Conservation (phyloP, 2,329 filamentous ascomycete genomes). For the Diplodia sapinea region DNA sequence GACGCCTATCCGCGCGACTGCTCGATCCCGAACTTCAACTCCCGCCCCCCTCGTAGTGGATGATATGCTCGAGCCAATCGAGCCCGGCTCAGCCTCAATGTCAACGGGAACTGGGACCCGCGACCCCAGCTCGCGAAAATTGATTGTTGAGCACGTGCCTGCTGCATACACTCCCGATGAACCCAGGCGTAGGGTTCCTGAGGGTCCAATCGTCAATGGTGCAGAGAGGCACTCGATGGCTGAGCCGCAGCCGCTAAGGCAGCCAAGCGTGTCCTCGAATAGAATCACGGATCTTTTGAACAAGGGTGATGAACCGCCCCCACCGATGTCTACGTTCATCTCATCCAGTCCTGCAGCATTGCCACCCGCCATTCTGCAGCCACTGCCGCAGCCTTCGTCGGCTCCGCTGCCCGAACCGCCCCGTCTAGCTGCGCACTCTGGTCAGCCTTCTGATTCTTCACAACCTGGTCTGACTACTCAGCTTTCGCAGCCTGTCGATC, state of each 20-base stretch:
- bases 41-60: slow-evolving; percentile 13
- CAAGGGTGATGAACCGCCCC: slow-evolving; percentile 40
- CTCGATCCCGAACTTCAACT: slow-evolving; percentile 17
- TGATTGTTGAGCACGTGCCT: slow-evolving; percentile 35
- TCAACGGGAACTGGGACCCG: slow-evolving; percentile 24
- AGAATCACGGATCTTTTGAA: slow-evolving; percentile 48
- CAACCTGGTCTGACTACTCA: slow-evolving; percentile 2
- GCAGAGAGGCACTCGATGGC: not conserved
- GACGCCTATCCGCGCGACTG: slow-evolving; percentile 14
- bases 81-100: slow-evolving; percentile 27
- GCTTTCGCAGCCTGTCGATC: slow-evolving; percentile 23
- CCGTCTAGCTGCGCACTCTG: slow-evolving; percentile 10
- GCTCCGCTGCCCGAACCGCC: slow-evolving; percentile 12
- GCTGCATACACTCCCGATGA: slow-evolving; percentile 33
- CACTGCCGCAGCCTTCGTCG: slow-evolving; percentile 16
- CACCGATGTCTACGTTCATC: slow-evolving; percentile 13
- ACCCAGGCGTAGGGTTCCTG: not conserved
- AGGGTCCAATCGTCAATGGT: slow-evolving; percentile 14
- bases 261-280: slow-evolving; percentile 40
- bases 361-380: slow-evolving; percentile 28
- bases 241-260: slow-evolving; percentile 32
- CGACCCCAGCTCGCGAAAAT: slow-evolving; percentile 17
- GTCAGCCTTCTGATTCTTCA: slow-evolving; percentile 16
- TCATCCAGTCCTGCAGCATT: slow-evolving; percentile 26
- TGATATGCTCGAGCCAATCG: slow-evolving; percentile 3